Evolutionary conservation across 495 filamentous ascomycete species (phyloP).

Genomic region (Hypoxylon fragiforme): DNA sequence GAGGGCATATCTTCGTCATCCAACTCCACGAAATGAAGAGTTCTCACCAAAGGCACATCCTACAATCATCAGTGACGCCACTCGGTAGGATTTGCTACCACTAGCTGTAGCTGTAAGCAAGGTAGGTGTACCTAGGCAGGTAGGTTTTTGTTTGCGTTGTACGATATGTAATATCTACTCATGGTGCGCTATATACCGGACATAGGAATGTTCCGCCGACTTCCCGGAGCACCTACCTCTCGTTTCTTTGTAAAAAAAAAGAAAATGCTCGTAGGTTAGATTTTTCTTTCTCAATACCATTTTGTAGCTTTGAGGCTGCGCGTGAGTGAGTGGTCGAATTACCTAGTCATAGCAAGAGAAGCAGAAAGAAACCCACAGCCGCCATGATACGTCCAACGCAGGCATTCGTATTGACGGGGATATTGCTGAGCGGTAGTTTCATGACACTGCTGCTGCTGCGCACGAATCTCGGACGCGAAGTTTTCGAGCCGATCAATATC

Average conservation of each 20-base stretch:
- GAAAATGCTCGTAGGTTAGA: too few relatives aligned
- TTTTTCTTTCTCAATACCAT: too few relatives aligned
- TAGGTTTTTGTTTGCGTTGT: neutral
- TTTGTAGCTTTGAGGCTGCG: neutral
- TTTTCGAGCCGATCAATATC: conserved; percentile 3
- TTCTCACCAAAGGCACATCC: neutral
- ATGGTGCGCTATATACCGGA: neutral
- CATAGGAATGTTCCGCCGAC: neutral
- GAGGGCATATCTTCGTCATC: neutral
- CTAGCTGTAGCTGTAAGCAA: neutral
- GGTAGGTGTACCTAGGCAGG: too few relatives aligned
- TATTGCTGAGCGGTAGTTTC: conserved; percentile 7
- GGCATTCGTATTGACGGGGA: conserved; percentile 1
- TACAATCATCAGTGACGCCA: neutral
- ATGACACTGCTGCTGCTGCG: conserved; percentile 6
- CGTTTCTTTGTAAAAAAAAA: too few relatives aligned
- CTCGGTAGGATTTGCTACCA: neutral
- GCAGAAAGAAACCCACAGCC: too few relatives aligned
- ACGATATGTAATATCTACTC: neutral
- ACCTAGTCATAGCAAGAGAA: neutral
- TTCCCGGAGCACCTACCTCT: too few relatives aligned
- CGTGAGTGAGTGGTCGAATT: neutral
- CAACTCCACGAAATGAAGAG: neutral
- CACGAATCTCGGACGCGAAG: neutral
- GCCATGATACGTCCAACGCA: conserved; percentile 12